These are phyloP conservation scores for Claviceps sp. DNA, from an alignment of 2,329 filamentous ascomycete species.

Conservation along the genomic window DNA sequence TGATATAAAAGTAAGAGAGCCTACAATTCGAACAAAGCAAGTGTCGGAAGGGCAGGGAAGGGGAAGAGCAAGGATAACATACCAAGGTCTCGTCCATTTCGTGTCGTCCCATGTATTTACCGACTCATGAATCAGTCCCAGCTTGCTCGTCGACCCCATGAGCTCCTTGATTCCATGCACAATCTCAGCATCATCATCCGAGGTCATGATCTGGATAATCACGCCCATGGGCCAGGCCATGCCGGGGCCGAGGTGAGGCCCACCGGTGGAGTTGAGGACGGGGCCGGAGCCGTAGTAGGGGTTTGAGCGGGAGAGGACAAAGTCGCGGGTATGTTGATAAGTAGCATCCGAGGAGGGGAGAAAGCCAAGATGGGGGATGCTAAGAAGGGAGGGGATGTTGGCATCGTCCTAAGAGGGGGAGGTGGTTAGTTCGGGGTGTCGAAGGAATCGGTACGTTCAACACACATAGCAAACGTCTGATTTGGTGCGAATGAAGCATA, in stretches of 20 bases:
- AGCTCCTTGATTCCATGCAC: conserved; percentile 44
- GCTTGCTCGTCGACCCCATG: conserved; percentile 55
- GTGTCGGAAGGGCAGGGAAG: not conserved
- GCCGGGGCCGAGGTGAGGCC: conserved; percentile 43
- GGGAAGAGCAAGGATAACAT: conserved; percentile 1
- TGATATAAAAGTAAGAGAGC: not conserved
- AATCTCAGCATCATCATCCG: conserved; percentile 64
- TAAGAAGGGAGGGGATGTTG: conserved; percentile 49
- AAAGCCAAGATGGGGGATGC: conserved; percentile 46
- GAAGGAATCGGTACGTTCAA: not conserved
- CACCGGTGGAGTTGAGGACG: conserved; percentile 37
- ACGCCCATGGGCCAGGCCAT: conserved; percentile 83
- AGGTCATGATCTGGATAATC: conserved; percentile 68
- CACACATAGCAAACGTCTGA: not conserved
- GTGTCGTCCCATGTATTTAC: conserved; percentile 21
- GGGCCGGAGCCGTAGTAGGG: conserved; percentile 54
- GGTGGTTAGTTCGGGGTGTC: not conserved
- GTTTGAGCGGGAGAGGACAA: conserved; percentile 58
- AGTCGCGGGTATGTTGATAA: conserved; percentile 64
- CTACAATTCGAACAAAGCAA: not conserved
- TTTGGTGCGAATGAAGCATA: too few relatives aligned
- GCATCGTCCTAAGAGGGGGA: conserved; percentile 35
- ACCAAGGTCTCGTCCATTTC: conserved; percentile 25
- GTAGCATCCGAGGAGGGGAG: conserved; percentile 41
- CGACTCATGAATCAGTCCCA: conserved; percentile 66